Base-by-base conservation (phyloP, 106 monocot species). In the Allium sativum region DNA sequence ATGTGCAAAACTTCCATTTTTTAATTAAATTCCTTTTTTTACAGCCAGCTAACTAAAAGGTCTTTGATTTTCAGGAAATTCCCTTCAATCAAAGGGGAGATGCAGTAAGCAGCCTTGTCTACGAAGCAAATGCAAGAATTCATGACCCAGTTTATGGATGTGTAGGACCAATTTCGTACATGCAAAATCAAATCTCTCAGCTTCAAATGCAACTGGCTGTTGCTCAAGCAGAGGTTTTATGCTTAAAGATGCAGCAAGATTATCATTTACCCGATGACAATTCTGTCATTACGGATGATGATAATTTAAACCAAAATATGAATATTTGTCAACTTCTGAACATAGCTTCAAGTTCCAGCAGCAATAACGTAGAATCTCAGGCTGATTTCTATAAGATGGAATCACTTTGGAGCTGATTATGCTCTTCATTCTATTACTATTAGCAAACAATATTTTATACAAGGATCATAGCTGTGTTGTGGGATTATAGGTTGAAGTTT, bases 201-300 rank as follows among this genome's bases (percentile, higher is more conserved):
- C 78, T 94, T 12, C 89, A 90, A 74, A 84, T 86, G 89, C 94
- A 94, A 65, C 70, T 94, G 16, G 94, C 89, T 0, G 74, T 90
- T 10, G 90, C 94, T 14, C 94, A 86, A 55, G 76, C 94, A 0
- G 94, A 94, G 86, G 77, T 94, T 58, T 54, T 90, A 10, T 94
- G 89, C 72, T 68, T 84, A 42, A 80, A 92, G 72, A 83, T 90
- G 90, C 89, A 86, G 76, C 80, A 86, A 15, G 77, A 76, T 59
- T 74, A 8, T 51, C 68, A 40, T 17, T 4, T 42, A 44, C 20
- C 58, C 20, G 69, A 67, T 5, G 76, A 68, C 46, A 78, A 71
- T 54, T 69, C 68, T 9, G 56, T 74, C 47, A 40, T 79, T 53
- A 44, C 77, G 14, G 68, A 76, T 20, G n/a, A n/a, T n/a, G 61